These are phyloP conservation scores for Jacaranda mimosifolia DNA, from an alignment of 257 asterid species.

Conservation along the genomic window DNA sequence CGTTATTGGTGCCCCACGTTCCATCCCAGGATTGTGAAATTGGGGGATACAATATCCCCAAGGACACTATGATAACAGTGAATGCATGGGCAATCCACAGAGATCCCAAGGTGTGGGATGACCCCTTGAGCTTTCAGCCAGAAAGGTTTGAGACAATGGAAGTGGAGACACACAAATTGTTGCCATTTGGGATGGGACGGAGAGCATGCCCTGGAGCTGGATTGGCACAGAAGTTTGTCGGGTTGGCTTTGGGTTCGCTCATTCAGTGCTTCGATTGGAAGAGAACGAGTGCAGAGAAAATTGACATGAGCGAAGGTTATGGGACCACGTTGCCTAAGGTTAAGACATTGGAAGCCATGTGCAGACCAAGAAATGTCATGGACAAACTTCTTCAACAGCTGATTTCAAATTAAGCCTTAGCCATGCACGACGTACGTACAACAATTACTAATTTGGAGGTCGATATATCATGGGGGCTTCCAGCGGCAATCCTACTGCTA, in stretches of 20 bases:
- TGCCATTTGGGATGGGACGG: slow-evolving; percentile 46
- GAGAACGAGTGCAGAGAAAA: slow-evolving; percentile 17
- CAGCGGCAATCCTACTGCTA: no score
- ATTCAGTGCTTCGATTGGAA: slow-evolving; percentile 44
- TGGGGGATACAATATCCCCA: slow-evolving; percentile 35
- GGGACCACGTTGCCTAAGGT: slow-evolving; percentile 35
- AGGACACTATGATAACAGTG: slow-evolving; percentile 33
- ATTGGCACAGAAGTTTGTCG: slow-evolving; percentile 35
- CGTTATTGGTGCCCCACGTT: slow-evolving; percentile 32
- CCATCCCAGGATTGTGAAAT: slow-evolving; percentile 29
- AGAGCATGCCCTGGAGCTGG: slow-evolving; percentile 41
- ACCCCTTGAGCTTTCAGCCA: slow-evolving; percentile 33
- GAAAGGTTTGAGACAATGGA: slow-evolving; percentile 33
- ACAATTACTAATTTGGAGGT: no score
- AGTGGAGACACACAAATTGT: slow-evolving; percentile 31
- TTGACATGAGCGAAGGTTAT: slow-evolving; percentile 32
- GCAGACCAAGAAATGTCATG: slow-evolving; percentile 31
- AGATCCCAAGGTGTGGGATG: slow-evolving; percentile 35
- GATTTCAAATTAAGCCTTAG: neutral
- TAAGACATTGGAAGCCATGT: slow-evolving; percentile 34
- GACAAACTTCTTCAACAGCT: neutral
- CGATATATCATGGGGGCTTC: no score
- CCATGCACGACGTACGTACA: no score
- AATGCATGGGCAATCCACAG: slow-evolving; percentile 43
- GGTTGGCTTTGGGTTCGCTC: slow-evolving; percentile 32